phyloP scores from a whole-genome alignment of 2,329 filamentous ascomycete species.

The Colletotrichum abscissum region DNA sequence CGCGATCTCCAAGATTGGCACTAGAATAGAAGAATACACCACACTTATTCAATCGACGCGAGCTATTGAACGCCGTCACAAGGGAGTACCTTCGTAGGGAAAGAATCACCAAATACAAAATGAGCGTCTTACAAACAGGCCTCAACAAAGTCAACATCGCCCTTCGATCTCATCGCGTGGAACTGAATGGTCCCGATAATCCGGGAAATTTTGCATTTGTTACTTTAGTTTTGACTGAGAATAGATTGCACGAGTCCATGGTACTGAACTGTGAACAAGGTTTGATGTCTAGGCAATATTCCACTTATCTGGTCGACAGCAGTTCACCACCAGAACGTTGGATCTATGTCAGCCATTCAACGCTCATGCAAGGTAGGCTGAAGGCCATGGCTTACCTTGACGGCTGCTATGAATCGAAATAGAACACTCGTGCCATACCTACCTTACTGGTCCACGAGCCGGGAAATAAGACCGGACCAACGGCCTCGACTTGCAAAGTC shows the following conservation, averaged over 20 bases:
- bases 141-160: neutral
- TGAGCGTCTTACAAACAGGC: neutral
- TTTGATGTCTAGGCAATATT: neutral
- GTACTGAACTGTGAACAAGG: neutral
- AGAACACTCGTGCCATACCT: neutral
- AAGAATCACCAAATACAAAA: neutral
- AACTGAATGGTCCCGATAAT: too few relatives aligned
- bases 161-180: accelerated
- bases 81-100: too few relatives aligned
- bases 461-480: neutral
- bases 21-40: neutral
- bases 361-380: neutral
- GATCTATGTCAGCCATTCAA: neutral
- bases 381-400: neutral
- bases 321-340: neutral
- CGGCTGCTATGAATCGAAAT: too few relatives aligned
- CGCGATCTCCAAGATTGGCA: neutral
- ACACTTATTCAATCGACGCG: neutral
- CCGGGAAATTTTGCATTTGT: too few relatives aligned
- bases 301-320: neutral
- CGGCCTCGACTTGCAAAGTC: too few relatives aligned
- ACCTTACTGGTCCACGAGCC: neutral
- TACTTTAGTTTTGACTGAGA: too few relatives aligned
- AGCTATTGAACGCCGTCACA: neutral
- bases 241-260: too few relatives aligned